Base-by-base conservation (phyloP, 257 asterid species). In the Ilex aquifolium region DNA sequence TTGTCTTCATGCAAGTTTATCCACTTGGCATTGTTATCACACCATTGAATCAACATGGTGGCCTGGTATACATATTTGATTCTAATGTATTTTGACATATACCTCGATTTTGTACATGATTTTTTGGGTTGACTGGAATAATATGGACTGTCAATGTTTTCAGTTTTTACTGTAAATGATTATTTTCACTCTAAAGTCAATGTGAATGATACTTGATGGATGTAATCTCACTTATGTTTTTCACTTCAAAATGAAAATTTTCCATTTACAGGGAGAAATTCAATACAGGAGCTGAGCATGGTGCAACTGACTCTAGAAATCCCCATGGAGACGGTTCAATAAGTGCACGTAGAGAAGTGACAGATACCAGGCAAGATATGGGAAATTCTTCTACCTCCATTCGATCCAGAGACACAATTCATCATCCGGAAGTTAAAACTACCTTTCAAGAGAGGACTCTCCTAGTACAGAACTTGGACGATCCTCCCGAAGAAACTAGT, bases 211-310 rank as follows among this genome's bases (percentile, higher is more conserved):
- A 36, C 7, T 8, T 4, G 1, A 36, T 36, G 42, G 8, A 36
- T 4, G 5, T 36, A 36, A 36, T 4, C 7, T 8, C 42, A 36
- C 8, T 36, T 36, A 36, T 36, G 5, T 36, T 36, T 36, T 36
- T 36, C 8, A 36, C 8, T 36, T 36, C 27, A 21, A 21, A 21
- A 21, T 42, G 29, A 1, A 68, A 39, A 32, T 29, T 6, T 65
- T 21, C 27, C 27, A 21, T 21, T 21, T 72, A 29, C 69, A 88
- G 96, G 82, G 77, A 76, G 66, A 67, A 67, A 67, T 74, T 68
- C 63, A 65, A 69, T 42, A 15, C 76, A 30, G 73, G 69, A 55
- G 64, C 57, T 52, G 73, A 55, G 52, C 68, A 66, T 36, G 58
- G 60, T 61, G 62, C 64, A 21, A 31, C 65, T 44, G 75, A 65